These are phyloP conservation scores for Phytophthora pini DNA, from an alignment of 352 stramenopile species.

Conservation along the genomic window DNA sequence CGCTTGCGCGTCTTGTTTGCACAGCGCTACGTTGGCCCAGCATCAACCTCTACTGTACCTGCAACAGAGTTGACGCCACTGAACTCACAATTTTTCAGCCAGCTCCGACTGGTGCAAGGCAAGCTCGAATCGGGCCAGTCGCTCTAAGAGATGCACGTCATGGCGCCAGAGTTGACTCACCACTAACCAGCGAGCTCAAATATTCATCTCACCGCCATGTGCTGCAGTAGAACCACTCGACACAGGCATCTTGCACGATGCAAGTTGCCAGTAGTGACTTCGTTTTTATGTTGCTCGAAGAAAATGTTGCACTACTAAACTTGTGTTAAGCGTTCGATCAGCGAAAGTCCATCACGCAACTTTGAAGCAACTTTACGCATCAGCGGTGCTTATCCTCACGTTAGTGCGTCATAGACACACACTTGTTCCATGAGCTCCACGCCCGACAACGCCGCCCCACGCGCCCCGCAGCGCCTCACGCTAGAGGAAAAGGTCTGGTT, in stretches of 20 bases:
- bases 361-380: conserved; percentile 1
- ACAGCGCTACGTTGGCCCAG: conserved; percentile 1
- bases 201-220: conserved; percentile 13
- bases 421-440: conserved; percentile 26
- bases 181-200: conserved; percentile 8
- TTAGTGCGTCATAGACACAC: conserved; percentile 19
- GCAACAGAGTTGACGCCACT: conserved; percentile 9
- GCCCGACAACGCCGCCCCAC: conserved; percentile 4
- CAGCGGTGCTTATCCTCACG: conserved; percentile 9
- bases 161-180: conserved; percentile 18
- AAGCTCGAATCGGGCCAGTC: neutral
- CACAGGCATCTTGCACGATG: neutral
- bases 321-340: neutral
- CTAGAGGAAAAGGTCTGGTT: conserved; percentile 88
- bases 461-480: conserved; percentile 53
- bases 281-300: neutral
- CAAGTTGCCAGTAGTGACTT: neutral
- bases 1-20: conserved; percentile 15
- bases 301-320: too few relatives aligned
- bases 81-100: conserved; percentile 8
- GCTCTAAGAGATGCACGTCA: conserved; percentile 16
- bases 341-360: neutral
- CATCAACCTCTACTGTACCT: conserved; percentile 4
- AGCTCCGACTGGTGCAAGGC: conserved; percentile 10
- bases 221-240: conserved; percentile 9